phyloP scores from a whole-genome alignment of 2,329 filamentous ascomycete species.

The Aureobasidium sp. region DNA sequence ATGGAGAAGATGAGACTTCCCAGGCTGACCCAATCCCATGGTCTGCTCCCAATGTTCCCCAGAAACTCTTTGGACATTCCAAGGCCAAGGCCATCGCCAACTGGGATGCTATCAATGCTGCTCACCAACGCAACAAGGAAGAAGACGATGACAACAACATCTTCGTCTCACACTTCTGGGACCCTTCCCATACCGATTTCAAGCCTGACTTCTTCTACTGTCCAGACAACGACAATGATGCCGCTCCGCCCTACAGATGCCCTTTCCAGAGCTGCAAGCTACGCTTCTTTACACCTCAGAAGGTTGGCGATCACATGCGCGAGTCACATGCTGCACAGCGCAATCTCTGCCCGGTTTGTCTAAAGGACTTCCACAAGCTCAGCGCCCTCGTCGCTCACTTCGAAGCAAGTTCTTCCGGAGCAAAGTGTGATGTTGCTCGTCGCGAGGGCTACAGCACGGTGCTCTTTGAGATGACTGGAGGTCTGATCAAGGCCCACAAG shows the following conservation, averaged over 20 bases:
- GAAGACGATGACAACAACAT: slow-evolving; percentile 24
- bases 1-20: neutral
- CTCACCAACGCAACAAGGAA: slow-evolving; percentile 2
- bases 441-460: slow-evolving; percentile 26
- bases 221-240: slow-evolving; percentile 16
- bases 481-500: slow-evolving; percentile 22
- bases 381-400: slow-evolving; percentile 32
- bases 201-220: slow-evolving; percentile 36
- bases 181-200: slow-evolving; percentile 43
- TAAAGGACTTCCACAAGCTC: slow-evolving; percentile 31
- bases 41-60: slow-evolving; percentile 14
- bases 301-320: slow-evolving; percentile 30
- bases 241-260: slow-evolving; percentile 37
- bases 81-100: slow-evolving; percentile 24
- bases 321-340: slow-evolving; percentile 26
- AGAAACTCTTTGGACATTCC: slow-evolving; percentile 23
- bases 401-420: slow-evolving; percentile 26
- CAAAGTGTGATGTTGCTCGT: slow-evolving; percentile 27
- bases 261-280: slow-evolving; percentile 42
- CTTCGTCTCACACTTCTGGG: slow-evolving; percentile 33
- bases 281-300: slow-evolving; percentile 21
- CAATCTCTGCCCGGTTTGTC: slow-evolving; percentile 31
- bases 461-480: slow-evolving; percentile 33
- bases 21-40: slow-evolving; percentile 12
- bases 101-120: slow-evolving; percentile 18